phyloP scores from a whole-genome alignment of 2,329 filamentous ascomycete species.

The Epichloe gansuensis region DNA sequence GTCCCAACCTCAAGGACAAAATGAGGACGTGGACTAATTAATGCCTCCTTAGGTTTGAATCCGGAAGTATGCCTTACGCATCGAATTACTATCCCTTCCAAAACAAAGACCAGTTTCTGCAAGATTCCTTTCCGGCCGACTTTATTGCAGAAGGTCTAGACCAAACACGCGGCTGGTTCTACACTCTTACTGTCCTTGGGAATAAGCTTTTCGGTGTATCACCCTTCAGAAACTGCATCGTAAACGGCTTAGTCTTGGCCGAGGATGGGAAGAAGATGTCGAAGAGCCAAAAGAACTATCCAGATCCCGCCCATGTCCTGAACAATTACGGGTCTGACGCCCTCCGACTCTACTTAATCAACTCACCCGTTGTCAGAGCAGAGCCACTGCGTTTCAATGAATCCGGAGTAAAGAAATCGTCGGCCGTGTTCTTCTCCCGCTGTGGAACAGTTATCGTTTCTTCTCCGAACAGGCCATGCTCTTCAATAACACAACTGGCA shows the following conservation, averaged over 20 bases:
- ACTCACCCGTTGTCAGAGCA: conserved; percentile 16
- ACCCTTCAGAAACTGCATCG: conserved; percentile 16
- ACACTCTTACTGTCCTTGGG: conserved; percentile 15
- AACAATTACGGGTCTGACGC: conserved; percentile 15
- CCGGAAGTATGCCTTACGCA: conserved; percentile 16
- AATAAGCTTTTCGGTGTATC: conserved; percentile 15
- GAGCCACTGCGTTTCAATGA: conserved; percentile 17
- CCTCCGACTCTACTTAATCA: conserved; percentile 17
- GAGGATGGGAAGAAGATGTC: conserved; percentile 20
- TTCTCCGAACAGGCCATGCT: conserved; percentile 14
- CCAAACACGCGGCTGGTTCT: conserved; percentile 19
- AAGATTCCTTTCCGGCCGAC: conserved; percentile 14
- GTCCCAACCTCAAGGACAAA: too few relatives aligned
- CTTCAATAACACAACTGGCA: conserved; percentile 12
- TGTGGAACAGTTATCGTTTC: conserved; percentile 19
- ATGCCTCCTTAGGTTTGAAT: conserved; percentile 12
- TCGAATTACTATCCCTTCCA: conserved; percentile 16
- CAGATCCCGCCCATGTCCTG: conserved; percentile 12
- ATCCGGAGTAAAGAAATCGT: conserved; percentile 14
- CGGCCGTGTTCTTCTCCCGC: conserved; percentile 13
- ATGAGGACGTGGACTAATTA: background rate
- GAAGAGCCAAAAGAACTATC: conserved; percentile 18
- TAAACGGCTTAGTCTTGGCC: conserved; percentile 17
- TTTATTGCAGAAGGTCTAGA: conserved; percentile 18
- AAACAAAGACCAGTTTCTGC: conserved; percentile 12